Evolutionary conservation across 225 moss, liverwort and hornwort species (phyloP).

Genomic region (Antitrichia curtipendula): DNA sequence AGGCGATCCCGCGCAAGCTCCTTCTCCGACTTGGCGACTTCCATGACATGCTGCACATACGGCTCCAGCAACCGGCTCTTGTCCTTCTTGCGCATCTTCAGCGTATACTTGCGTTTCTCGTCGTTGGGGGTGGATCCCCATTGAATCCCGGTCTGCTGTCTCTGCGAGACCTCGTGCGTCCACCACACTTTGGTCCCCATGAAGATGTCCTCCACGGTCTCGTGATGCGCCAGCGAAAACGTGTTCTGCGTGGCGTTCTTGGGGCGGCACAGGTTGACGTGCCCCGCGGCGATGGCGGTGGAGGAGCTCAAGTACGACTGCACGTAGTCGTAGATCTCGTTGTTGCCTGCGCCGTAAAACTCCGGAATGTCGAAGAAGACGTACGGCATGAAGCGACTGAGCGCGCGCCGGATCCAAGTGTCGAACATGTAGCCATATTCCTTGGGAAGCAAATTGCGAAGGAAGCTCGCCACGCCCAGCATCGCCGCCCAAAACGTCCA

Average conservation of each 20-base stretch:
- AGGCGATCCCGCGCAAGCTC: conserved; percentile 41
- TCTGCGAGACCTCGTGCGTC: conserved; percentile 6
- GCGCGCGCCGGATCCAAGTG: conserved; percentile 4
- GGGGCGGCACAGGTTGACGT: conserved; percentile 34
- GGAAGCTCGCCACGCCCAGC: conserved; percentile 30
- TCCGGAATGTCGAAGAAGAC: conserved; percentile 35
- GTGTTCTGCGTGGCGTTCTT: conserved; percentile 53
- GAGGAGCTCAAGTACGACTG: conserved; percentile 41
- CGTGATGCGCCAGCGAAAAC: conserved; percentile 38
- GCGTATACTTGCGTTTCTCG: conserved; percentile 37
- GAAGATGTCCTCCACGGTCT: conserved; percentile 27
- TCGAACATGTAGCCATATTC: conserved; percentile 12
- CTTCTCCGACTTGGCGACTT: conserved; percentile 24
- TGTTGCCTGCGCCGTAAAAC: conserved; percentile 39
- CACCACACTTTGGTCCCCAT: conserved; percentile 36
- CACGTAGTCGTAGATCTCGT: conserved; percentile 49
- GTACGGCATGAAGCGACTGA: conserved; percentile 23
- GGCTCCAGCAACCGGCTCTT: conserved; percentile 30
- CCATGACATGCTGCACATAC: conserved; percentile 56
- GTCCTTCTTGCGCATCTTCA: conserved; percentile 52
- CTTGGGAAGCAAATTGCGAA: conserved; percentile 25
- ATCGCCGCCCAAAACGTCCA: conserved; percentile 57
- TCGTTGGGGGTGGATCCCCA: background rate
- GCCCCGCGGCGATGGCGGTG: conserved; percentile 28
- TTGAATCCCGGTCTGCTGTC: background rate